A percentile compares a stretch with the other conserved stretches of the same genome.
phyloP scores from a whole-genome alignment of 805 yeast species.

The Teunomyces cretensis region DNA sequence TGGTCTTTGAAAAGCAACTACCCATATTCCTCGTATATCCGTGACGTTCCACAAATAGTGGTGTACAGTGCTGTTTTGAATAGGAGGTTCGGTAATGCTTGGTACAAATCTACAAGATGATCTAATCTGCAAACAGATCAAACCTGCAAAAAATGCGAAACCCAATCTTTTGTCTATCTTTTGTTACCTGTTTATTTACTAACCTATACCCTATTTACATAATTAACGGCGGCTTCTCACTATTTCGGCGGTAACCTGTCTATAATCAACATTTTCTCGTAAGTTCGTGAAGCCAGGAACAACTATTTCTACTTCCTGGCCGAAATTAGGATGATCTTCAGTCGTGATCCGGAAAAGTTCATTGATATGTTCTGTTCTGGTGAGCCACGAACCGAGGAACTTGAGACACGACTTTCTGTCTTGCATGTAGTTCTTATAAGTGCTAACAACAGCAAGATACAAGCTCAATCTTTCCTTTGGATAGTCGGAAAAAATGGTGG shows the following conservation, averaged over 20 bases:
- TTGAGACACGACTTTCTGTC: conserved; percentile 29
- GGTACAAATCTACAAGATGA: not conserved
- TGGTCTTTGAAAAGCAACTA: conserved; percentile 22
- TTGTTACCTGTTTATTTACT: not conserved
- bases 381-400: conserved; percentile 31
- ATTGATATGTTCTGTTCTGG: conserved; percentile 22
- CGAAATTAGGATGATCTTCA: conserved; percentile 18
- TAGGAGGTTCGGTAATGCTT: not conserved
- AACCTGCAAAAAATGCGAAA: not conserved
- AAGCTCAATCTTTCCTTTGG: conserved; percentile 48
- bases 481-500: conserved; percentile 54
- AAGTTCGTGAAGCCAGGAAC: conserved; percentile 26
- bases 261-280: conserved; percentile 29
- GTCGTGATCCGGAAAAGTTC: conserved; percentile 22
- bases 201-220: conserved; percentile 1
- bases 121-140: not conserved
- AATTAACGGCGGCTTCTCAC: conserved; percentile 7
- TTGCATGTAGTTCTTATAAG: conserved; percentile 40
- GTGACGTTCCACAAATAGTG: not conserved
- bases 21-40: conserved; percentile 16
- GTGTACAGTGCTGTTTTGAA: too few species aligned
- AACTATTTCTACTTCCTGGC: conserved; percentile 16
- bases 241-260: conserved; percentile 16
- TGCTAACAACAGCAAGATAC: conserved; percentile 54
- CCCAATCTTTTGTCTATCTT: too few species aligned